These are phyloP conservation scores for Malus fusca DNA, from an alignment of 306 rosid species.

Conservation along the genomic window DNA sequence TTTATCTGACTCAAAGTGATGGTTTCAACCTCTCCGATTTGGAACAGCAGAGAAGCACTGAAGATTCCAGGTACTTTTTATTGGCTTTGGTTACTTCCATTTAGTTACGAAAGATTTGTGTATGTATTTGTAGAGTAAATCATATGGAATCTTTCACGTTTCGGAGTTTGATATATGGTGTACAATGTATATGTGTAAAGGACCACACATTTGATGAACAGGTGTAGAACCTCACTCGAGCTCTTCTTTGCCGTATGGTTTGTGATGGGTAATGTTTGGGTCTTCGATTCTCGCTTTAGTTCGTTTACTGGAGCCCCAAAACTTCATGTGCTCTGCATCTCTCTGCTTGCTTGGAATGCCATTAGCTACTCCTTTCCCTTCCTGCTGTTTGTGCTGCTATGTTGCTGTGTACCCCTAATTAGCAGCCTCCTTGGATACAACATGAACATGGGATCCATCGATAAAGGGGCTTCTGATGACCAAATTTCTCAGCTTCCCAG, in stretches of 20 bases:
- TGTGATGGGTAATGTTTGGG: conserved; percentile 98
- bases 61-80: conserved; percentile 67
- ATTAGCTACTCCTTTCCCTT: conserved; percentile 91
- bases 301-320: conserved; percentile 70
- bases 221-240: conserved; percentile 71
- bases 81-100: background rate
- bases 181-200: conserved; percentile 27
- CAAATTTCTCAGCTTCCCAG: conserved; percentile 70
- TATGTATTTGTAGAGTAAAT: background rate
- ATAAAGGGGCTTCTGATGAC: conserved; percentile 76
- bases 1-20: conserved; percentile 43
- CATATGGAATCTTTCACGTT: background rate
- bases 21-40: conserved; percentile 45
- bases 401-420: conserved; percentile 82
- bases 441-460: conserved; percentile 72
- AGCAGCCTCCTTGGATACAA: conserved; percentile 82
- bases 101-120: background rate
- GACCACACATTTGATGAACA: conserved; percentile 69
- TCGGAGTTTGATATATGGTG: background rate
- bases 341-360: conserved; percentile 88
- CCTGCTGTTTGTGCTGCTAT: conserved; percentile 70
- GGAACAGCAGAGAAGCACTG: conserved; percentile 63
- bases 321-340: conserved; percentile 72
- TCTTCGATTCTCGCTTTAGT: conserved; percentile 77
- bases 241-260: conserved; percentile 97